Conservation (phyloP, 192 early-diverging fungal species). For the Helicostylum pulchrum region DNA sequence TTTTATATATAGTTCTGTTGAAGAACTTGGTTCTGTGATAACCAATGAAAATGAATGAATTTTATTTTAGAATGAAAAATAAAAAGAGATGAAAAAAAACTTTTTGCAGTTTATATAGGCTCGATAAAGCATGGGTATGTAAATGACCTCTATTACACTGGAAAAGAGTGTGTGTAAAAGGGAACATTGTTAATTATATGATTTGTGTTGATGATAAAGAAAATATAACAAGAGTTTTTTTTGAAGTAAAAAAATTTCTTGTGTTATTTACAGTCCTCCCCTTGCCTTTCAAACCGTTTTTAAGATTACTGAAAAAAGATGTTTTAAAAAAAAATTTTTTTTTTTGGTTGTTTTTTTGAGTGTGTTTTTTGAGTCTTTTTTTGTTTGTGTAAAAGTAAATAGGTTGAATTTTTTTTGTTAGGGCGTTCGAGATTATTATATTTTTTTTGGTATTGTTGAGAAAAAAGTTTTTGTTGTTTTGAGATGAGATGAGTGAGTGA, state of each 20-base stretch:
- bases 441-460: too few relatives aligned
- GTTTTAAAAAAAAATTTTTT: neutral
- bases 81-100: too few relatives aligned
- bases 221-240: neutral
- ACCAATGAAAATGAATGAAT: too few relatives aligned
- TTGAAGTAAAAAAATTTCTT: neutral
- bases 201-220: slow-evolving; percentile 6
- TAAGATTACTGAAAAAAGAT: neutral
- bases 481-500: too few relatives aligned
- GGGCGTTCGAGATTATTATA: too few relatives aligned
- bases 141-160: slow-evolving; percentile 9
- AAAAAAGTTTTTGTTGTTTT: neutral
- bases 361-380: neutral
- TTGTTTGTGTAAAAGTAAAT: neutral
- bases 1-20: too few relatives aligned
- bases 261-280: slow-evolving; percentile 24
- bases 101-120: too few relatives aligned
- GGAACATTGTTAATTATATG: slow-evolving; percentile 1
- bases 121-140: slow-evolving; percentile 15
- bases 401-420: too few relatives aligned
- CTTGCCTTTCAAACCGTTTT: slow-evolving; percentile 8
- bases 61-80: too few relatives aligned
- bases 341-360: slow-evolving; percentile 16
- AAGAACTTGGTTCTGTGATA: too few relatives aligned
- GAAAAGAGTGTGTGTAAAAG: neutral